Evolutionary conservation across 176 grass and related monocot species (phyloP), one percentile per base, ranked within the genome.

Genomic region (Avena insularis): DNA sequence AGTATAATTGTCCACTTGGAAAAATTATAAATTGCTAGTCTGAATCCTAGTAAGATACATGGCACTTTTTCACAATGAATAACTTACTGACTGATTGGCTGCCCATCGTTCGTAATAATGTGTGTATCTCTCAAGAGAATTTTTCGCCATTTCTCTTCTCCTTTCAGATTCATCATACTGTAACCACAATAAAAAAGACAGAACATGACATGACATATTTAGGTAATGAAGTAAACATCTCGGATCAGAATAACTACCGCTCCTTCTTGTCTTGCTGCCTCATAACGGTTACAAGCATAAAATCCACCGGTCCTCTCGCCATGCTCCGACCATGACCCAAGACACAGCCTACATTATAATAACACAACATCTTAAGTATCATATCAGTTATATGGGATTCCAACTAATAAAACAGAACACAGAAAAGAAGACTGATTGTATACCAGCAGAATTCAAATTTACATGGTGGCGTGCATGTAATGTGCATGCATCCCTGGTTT

Each of bases 381-480:
- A 87, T 58, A 62, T 69, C 19, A 53, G 55, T 20, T 49, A 70
- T 71, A 71, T 79, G 45, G 50, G 80, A 75, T 74, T 66, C 60
- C 55, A 71, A 75, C 40, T 49, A 80, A 40, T 65, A 87, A 83
- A 81, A 86, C 20, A 90, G 45, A 76, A 65, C 23, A 76, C 8
- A 40, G 62, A 67, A 36, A 65, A 25, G 12, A 83, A 68, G 58
- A 56, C 45, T 67, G 67, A 85, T 35, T 79, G 73, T 64, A 23
- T 99, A 99, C 97, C 97, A 99, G 92, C 97, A 99, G 87, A 99
- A 99, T 88, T 99, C 97, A 91, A 99, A 99, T 97, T 97, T 99
- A 89, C 97, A 99, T 47, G 97, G 96, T 79, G 96, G 96, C 38
- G 96, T 98, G 84, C 96, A 98, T 57, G 96, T 98, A 71, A 98